phyloP scores from a whole-genome alignment of 176 grass and related monocot species.

The Musa itinerans region DNA sequence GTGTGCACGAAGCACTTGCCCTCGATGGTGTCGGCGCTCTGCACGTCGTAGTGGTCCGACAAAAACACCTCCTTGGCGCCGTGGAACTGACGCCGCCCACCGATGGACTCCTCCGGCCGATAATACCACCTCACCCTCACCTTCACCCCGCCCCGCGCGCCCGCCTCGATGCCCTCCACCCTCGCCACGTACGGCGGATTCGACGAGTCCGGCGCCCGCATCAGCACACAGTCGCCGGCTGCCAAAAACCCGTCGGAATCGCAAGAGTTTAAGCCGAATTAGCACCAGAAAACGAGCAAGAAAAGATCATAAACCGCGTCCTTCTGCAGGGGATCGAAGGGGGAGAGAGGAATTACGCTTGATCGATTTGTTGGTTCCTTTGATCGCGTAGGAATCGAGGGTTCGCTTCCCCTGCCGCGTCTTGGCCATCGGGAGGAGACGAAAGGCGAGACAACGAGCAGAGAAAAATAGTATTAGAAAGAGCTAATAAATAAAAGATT shows the following conservation, averaged over 20 bases:
- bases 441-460: not conserved
- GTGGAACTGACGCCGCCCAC: slow-evolving; percentile 18
- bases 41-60: slow-evolving; percentile 86
- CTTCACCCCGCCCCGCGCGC: not conserved
- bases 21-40: slow-evolving; percentile 95
- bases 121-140: slow-evolving; percentile 33
- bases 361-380: slow-evolving; percentile 9
- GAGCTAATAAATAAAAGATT: not conserved
- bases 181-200: slow-evolving; percentile 15
- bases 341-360: not conserved
- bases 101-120: slow-evolving; percentile 66
- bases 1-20: slow-evolving; percentile 50
- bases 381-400: slow-evolving; percentile 20
- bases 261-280: not conserved
- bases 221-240: slow-evolving; percentile 20
- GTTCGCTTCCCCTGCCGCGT: slow-evolving; percentile 13
- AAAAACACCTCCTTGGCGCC: slow-evolving; percentile 19
- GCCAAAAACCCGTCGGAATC: not conserved
- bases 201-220: slow-evolving; percentile 10
- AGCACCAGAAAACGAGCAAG: not conserved
- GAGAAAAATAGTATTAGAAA: not conserved
- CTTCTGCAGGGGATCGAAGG: not conserved
- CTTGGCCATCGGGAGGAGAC: not conserved
- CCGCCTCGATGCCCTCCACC: slow-evolving; percentile 10
- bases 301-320: not conserved